These are phyloP conservation scores for Chionographis japonica DNA, from an alignment of 106 monocot species.

Conservation along the genomic window DNA sequence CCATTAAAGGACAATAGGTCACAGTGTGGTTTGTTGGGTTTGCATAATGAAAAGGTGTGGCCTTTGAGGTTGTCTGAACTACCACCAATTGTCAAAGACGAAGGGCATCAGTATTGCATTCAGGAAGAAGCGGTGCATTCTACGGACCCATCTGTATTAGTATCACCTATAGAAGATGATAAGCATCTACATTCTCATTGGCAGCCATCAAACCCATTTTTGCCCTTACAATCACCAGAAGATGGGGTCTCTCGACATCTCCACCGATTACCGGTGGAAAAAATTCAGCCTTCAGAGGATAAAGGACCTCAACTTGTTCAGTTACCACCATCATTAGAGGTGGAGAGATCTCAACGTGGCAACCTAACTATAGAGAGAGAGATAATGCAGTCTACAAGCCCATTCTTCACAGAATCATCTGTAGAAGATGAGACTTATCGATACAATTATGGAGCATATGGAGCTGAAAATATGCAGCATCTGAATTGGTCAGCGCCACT, in stretches of 20 bases:
- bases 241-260: constrained; percentile 5
- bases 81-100: constrained; percentile 21
- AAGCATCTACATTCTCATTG: constrained; percentile 6
- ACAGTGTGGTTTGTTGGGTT: constrained; percentile 5
- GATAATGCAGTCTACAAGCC: constrained; percentile 12
- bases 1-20: not conserved
- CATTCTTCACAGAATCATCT: constrained; percentile 13
- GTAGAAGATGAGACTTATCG: constrained; percentile 16
- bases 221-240: constrained; percentile 3
- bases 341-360: constrained; percentile 25
- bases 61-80: constrained; percentile 27
- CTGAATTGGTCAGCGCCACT: constrained; percentile 17
- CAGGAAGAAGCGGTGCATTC: not conserved
- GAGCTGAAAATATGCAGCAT: constrained; percentile 29
- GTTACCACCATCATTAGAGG: constrained; percentile 20
- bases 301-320: constrained; percentile 19
- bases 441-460: constrained; percentile 18
- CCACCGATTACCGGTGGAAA: constrained; percentile 1
- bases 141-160: constrained; percentile 3
- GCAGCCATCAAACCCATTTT: not conserved
- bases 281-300: constrained; percentile 9
- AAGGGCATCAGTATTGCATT: not conserved
- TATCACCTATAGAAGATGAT: constrained; percentile 14
- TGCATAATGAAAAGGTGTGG: constrained; percentile 10
- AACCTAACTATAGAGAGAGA: constrained; percentile 5